Percentiles rank a stretch among this genome's conserved stretches.
Conservation (phyloP, 805 yeast genomes). For the Yarrowia deformans region DNA sequence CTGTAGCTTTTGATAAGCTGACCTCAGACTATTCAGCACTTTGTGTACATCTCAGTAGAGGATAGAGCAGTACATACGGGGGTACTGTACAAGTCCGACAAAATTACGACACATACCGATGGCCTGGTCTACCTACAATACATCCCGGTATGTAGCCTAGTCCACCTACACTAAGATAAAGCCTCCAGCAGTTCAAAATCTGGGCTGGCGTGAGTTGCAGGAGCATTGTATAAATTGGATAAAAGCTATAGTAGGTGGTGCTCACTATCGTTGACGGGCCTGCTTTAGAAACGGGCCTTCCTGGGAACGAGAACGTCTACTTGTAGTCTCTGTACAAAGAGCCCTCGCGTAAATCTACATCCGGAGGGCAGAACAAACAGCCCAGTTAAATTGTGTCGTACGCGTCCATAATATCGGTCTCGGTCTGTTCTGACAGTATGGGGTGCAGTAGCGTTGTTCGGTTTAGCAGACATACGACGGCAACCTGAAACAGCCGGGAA, state of each 20-base stretch:
- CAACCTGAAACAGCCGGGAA: not conserved
- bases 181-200: not conserved
- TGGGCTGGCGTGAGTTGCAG: slow-evolving; percentile 1
- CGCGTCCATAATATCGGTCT: not conserved
- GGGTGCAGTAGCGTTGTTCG: not conserved
- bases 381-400: not conserved
- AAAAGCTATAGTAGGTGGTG: not conserved
- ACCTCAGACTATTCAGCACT: too few species aligned
- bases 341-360: not conserved
- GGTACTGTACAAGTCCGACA: too few species aligned
- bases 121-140: too few species aligned
- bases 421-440: not conserved
- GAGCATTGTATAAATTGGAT: not conserved
- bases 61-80: too few species aligned
- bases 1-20: too few species aligned
- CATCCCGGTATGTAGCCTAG: too few species aligned
- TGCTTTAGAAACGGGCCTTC: not conserved
- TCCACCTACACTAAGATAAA: too few species aligned
- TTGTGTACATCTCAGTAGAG: too few species aligned
- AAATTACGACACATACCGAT: too few species aligned
- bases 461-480: not conserved
- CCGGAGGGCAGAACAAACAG: not conserved
- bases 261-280: not conserved
- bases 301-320: too few species aligned
- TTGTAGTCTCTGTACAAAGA: too few species aligned